Conservation (phyloP, 192 early-diverging fungal species). For the Backusella tarrabulga region DNA sequence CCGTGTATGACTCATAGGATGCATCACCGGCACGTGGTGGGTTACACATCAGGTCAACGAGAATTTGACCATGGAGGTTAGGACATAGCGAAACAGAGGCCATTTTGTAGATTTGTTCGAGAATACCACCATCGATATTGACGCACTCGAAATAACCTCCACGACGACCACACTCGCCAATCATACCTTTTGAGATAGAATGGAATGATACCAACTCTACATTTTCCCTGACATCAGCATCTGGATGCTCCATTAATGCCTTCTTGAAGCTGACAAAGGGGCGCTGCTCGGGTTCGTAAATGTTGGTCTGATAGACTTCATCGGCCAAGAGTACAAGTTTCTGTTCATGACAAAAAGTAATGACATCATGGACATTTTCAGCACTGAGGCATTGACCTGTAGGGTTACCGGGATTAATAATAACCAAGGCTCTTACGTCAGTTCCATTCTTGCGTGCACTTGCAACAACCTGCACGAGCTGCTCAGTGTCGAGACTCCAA, state of each 20-base stretch:
- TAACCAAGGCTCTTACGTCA: conserved; percentile 91
- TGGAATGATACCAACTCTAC: conserved; percentile 96
- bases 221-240: conserved; percentile 48
- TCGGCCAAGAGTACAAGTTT: conserved; percentile 87
- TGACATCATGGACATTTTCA: conserved; percentile 85
- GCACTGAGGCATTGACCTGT: conserved; percentile 86
- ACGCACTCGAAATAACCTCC: conserved; percentile 97
- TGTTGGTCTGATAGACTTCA: conserved; percentile 98
- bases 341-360: conserved; percentile 83
- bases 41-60: conserved; percentile 90
- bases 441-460: conserved; percentile 65
- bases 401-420: conserved; percentile 99
- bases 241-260: conserved; percentile 72
- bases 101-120: conserved; percentile 91
- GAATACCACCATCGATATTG: conserved; percentile 69
- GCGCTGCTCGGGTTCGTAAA: conserved; percentile 70
- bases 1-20: conserved; percentile 70
- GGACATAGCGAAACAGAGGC: conserved; percentile 92
- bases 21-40: conserved; percentile 84
- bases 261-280: conserved; percentile 99
- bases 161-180: conserved; percentile 97
- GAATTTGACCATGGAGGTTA: conserved; percentile 91
- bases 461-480: conserved; percentile 61
- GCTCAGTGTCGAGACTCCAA: conserved; percentile 74
- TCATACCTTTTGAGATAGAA: conserved; percentile 95